A percentile compares a stretch with the other conserved stretches of the same genome.
Evolutionary conservation across 495 filamentous ascomycete genomes (phyloP).

Genomic region (Astrocystis sublimbata): DNA sequence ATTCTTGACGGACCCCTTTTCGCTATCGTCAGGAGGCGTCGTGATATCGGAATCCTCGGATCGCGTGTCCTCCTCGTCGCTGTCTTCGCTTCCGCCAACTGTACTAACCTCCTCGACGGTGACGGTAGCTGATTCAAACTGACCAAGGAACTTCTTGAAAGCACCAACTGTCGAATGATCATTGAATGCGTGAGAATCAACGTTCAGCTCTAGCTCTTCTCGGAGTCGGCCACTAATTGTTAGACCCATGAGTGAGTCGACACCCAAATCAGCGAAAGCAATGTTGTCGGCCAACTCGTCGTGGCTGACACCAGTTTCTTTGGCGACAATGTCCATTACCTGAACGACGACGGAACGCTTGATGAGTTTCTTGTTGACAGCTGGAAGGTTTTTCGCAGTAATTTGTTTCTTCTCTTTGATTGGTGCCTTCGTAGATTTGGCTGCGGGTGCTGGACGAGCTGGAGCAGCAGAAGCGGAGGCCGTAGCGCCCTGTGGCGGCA

Average conservation of each 20-base stretch:
- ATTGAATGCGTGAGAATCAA: slow-evolving; percentile 57
- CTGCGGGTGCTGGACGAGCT: slow-evolving; percentile 37
- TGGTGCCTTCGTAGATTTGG: slow-evolving; percentile 45
- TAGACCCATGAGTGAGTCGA: slow-evolving; percentile 63
- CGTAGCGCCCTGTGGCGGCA: slow-evolving; percentile 59
- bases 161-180: slow-evolving; percentile 56
- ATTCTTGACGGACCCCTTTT: slow-evolving; percentile 43
- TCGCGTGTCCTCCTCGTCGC: slow-evolving; percentile 45
- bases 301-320: slow-evolving; percentile 63
- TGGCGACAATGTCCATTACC: slow-evolving; percentile 64
- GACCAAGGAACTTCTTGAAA: slow-evolving; percentile 59
- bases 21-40: slow-evolving; percentile 48
- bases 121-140: slow-evolving; percentile 42
- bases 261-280: slow-evolving; percentile 56
- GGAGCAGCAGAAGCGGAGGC: slow-evolving; percentile 29
- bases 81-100: slow-evolving; percentile 38
- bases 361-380: slow-evolving; percentile 43
- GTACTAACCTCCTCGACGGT: slow-evolving; percentile 34
- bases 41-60: slow-evolving; percentile 49
- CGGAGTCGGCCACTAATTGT: slow-evolving; percentile 54
- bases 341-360: slow-evolving; percentile 39
- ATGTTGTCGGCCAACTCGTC: slow-evolving; percentile 60
- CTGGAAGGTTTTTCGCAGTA: slow-evolving; percentile 42
- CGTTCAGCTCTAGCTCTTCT: slow-evolving; percentile 57
- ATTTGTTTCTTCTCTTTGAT: slow-evolving; percentile 46